Conservation (phyloP, 345 rosid species). For the Pistacia integerrima region DNA sequence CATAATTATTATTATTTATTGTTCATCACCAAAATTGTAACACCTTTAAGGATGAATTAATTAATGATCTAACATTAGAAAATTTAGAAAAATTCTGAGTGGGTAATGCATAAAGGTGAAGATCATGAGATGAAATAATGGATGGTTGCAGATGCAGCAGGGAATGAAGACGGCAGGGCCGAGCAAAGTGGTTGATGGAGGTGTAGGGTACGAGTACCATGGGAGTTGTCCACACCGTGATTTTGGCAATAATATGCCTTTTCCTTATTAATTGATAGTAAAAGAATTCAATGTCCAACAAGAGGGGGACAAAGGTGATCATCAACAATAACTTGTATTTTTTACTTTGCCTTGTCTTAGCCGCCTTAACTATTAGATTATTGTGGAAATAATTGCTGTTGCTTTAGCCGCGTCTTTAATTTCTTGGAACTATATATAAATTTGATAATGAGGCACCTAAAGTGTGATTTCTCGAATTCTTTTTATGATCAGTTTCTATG, state of each 20-base stretch:
- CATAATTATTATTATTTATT: too few relatives aligned
- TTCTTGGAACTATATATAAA: not conserved
- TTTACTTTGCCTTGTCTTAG: not conserved
- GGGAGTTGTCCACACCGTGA: conserved; percentile 1
- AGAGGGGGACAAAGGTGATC: conserved; percentile 13
- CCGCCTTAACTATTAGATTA: not conserved
- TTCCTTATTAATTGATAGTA: conserved; percentile 7
- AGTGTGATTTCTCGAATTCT: not conserved
- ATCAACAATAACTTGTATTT: not conserved
- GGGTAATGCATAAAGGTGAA: too few relatives aligned
- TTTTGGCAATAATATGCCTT: not conserved
- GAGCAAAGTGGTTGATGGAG: not conserved
- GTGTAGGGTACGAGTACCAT: not conserved
- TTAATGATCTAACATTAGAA: too few relatives aligned
- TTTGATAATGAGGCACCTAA: not conserved
- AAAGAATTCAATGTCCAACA: conserved; percentile 8
- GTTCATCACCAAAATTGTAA: too few relatives aligned
- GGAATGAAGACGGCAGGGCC: not conserved
- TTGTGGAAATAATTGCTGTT: not conserved
- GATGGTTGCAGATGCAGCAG: not conserved
- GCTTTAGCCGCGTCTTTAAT: conserved; percentile 11
- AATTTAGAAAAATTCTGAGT: too few relatives aligned
- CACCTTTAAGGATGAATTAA: too few relatives aligned
- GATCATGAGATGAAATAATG: not conserved
- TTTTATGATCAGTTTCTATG: not conserved